A percentile compares a stretch with the other conserved stretches of the same genome.
Conservation (phyloP, 2,329 filamentous ascomycete genomes). For the Penicillium olsonii region DNA sequence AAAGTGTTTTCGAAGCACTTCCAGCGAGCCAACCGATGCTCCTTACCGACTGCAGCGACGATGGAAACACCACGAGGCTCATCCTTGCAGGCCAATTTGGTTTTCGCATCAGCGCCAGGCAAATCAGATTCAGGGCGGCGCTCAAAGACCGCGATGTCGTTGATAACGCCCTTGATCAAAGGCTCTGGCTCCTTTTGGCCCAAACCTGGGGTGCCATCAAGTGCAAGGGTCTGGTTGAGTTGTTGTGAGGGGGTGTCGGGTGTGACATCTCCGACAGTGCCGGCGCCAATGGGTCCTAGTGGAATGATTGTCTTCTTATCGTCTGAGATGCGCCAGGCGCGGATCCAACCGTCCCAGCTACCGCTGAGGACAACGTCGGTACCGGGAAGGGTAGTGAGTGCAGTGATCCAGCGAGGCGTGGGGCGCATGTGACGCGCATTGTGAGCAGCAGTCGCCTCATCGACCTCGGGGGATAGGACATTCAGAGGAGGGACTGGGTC, state of each 20-base stretch:
- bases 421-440: slow-evolving; percentile 53
- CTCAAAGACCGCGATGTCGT: slow-evolving; percentile 86
- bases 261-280: slow-evolving; percentile 13
- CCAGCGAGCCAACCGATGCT: slow-evolving; percentile 85
- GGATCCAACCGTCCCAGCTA: slow-evolving; percentile 88
- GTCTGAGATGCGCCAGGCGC: slow-evolving; percentile 80
- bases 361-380: slow-evolving; percentile 88
- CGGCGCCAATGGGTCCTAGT: slow-evolving; percentile 64
- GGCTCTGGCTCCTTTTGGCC: slow-evolving; percentile 26
- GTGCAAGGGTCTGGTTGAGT: slow-evolving; percentile 35
- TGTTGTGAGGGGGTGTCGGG: slow-evolving; percentile 36
- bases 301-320: slow-evolving; percentile 79
- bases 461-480: slow-evolving; percentile 73
- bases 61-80: slow-evolving; percentile 68
- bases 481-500: slow-evolving; percentile 69
- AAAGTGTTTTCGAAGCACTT: slow-evolving; percentile 51
- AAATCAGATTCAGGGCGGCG: slow-evolving; percentile 55
- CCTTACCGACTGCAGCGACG: slow-evolving; percentile 81
- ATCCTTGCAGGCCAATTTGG: slow-evolving; percentile 43
- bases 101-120: slow-evolving; percentile 17
- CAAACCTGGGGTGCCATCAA: slow-evolving; percentile 28
- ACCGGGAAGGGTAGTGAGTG: slow-evolving; percentile 81
- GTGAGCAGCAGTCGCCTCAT: slow-evolving; percentile 53
- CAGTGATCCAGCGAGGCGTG: slow-evolving; percentile 85
- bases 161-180: slow-evolving; percentile 73